Evolutionary conservation across 1,139 yeast species (phyloP), one percentile per base, ranked within the genome.

Genomic region (Saccharomycopsis crataegensis): DNA sequence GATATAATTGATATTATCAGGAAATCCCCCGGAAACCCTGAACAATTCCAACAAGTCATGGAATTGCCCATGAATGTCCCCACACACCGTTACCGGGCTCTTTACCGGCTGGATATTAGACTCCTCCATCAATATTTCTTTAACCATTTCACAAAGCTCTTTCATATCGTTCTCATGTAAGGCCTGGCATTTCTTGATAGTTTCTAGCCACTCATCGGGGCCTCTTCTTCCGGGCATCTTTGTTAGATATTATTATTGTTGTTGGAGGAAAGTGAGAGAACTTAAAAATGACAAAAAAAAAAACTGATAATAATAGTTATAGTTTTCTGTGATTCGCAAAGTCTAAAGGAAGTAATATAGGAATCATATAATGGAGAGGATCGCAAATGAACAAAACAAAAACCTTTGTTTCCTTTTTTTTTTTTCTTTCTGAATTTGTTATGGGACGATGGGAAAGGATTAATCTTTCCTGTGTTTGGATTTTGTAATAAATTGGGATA

Each of bases 31-130:
- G 34, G 95, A 84, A 47, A 91, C 87, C 61, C 96, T 80, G 68
- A 93, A 93, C 47, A 93, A 75, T 69, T 93, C 98, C 65, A 93
- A 74, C 58, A 93, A 74, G 69, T 93, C 99, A 66, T 93, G 98
- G 67, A 93, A 93, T 69, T 93, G 99, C 7, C 99, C 99, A 70
- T 93, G 99, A 61, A 93, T 95, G 70, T 93, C 99, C 61, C 99
- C 99, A 74, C 98, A 93, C 12, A 93, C 97, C 1, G 97, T 90
- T n/a, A 93, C 98, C 1, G 99, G 99, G 40, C 94, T 82, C 67
- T 85, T 89, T 12, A 93, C 98, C 0, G 99, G 98, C 66, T 93
- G 98, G 61, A 93, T 91, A 67, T 93, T 93, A 46, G 93, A 86
- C 68, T 89, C 96, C 67, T 89, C 96, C 96, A 89, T 89, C 56